Percentiles rank a stretch among this genome's conserved stretches.
Evolutionary conservation across 1,284 basidiomycete species (phyloP).

Genomic region (Irpex lacteus): DNA sequence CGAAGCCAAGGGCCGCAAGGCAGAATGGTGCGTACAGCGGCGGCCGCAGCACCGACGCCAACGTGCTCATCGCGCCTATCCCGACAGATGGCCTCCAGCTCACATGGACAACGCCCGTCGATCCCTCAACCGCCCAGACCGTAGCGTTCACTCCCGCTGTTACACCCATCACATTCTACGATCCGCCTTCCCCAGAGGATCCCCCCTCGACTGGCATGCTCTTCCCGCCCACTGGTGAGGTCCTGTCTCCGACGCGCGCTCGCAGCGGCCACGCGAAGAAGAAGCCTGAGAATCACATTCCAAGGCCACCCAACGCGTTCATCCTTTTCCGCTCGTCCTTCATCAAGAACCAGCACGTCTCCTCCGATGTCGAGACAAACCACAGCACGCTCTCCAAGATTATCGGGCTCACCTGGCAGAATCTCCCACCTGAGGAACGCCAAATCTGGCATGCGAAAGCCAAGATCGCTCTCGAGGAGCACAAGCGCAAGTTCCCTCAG

Average conservation of each 20-base stretch:
- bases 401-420: slow-evolving; percentile 64
- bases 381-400: slow-evolving; percentile 67
- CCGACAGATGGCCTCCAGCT: slow-evolving; percentile 41
- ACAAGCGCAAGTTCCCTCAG: slow-evolving; percentile 65
- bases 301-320: slow-evolving; percentile 92
- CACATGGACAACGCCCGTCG: slow-evolving; percentile 50
- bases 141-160: slow-evolving; percentile 59
- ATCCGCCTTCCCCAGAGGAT: slow-evolving; percentile 34
- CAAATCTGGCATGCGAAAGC: slow-evolving; percentile 70
- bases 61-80: slow-evolving; percentile 3
- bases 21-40: slow-evolving; percentile 32
- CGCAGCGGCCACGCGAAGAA: slow-evolving; percentile 53
- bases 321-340: slow-evolving; percentile 92
- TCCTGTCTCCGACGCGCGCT: slow-evolving; percentile 17
- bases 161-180: slow-evolving; percentile 60
- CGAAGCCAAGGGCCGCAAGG: slow-evolving; percentile 40
- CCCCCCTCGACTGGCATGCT: slow-evolving; percentile 33
- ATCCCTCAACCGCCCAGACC: slow-evolving; percentile 38
- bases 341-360: slow-evolving; percentile 74
- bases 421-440: slow-evolving; percentile 65
- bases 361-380: slow-evolving; percentile 75
- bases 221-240: slow-evolving; percentile 41
- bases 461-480: slow-evolving; percentile 61
- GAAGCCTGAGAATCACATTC: slow-evolving; percentile 77
- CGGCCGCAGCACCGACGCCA: neutral